phyloP scores from a whole-genome alignment of 805 yeast species.

The Wickerhamomyces chambardii region DNA sequence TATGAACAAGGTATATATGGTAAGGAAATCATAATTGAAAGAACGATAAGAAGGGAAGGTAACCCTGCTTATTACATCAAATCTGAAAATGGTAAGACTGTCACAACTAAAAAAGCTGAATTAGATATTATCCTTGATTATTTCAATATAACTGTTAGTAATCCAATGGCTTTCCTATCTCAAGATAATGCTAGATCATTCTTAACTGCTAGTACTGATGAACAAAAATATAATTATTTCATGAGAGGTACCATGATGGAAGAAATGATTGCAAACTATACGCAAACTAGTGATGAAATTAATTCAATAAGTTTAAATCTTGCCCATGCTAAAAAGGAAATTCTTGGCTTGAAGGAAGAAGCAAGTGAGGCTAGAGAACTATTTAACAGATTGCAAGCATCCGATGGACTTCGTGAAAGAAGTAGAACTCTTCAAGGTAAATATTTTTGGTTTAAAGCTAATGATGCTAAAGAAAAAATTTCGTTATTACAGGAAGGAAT shows the following conservation, averaged over 20 bases:
- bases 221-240: conserved; percentile 65
- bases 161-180: conserved; percentile 86
- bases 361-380: conserved; percentile 32
- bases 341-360: conserved; percentile 28
- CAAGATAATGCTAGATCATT: conserved; percentile 94
- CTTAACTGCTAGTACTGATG: conserved; percentile 65
- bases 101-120: conserved; percentile 55
- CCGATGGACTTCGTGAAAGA: conserved; percentile 29
- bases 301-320: conserved; percentile 28
- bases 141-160: conserved; percentile 74
- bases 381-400: conserved; percentile 28
- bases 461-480: conserved; percentile 3
- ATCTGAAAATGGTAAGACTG: conserved; percentile 37
- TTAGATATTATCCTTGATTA: conserved; percentile 60
- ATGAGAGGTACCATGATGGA: conserved; percentile 74
- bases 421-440: conserved; percentile 36
- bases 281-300: conserved; percentile 25
- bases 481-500: no score
- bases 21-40: conserved; percentile 54
- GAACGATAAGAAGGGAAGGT: conserved; percentile 50
- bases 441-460: conserved; percentile 36
- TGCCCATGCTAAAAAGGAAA: conserved; percentile 26
- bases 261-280: conserved; percentile 50
- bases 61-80: conserved; percentile 44
- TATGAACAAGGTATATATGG: conserved; percentile 64